phyloP scores from a whole-genome alignment of 192 early-diverging fungal genomes.

The Coemansia sp. region DNA sequence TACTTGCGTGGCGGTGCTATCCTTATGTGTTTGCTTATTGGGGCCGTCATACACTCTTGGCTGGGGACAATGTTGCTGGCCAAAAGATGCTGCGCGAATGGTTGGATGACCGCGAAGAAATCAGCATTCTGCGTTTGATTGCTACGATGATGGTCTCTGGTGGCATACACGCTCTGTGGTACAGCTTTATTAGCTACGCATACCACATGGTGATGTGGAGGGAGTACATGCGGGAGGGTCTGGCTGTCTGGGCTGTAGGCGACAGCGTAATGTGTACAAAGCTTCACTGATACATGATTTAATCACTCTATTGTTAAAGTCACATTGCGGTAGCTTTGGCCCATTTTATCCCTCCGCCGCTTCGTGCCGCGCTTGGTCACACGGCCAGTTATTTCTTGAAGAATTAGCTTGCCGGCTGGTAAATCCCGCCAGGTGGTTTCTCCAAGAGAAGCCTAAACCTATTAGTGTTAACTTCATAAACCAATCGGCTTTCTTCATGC shows the following conservation, averaged over 20 bases:
- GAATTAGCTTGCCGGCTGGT: no score
- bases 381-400: no score
- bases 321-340: no score
- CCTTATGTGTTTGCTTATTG: conserved; percentile 33
- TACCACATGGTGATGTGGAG: conserved; percentile 55
- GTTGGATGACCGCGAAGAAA: conserved; percentile 21
- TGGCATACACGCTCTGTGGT: conserved; percentile 48
- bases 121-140: conserved; percentile 19
- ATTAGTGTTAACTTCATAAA: no score
- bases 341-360: no score
- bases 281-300: conserved; percentile 17
- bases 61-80: background rate
- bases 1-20: conserved; percentile 40
- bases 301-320: background rate
- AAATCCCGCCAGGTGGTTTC: no score
- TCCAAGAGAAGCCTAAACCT: no score
- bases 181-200: conserved; percentile 57
- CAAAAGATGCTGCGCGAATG: conserved; percentile 17
- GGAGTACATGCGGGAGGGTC: conserved; percentile 45
- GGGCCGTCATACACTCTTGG: conserved; percentile 9
- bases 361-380: no score
- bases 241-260: conserved; percentile 49
- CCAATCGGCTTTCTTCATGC: no score
- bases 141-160: conserved; percentile 39
- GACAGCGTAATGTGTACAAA: conserved; percentile 45